Evolutionary conservation across 495 filamentous ascomycete species (phyloP), one percentile per base, ranked within the genome.

Genomic region (Xylaria scruposa): DNA sequence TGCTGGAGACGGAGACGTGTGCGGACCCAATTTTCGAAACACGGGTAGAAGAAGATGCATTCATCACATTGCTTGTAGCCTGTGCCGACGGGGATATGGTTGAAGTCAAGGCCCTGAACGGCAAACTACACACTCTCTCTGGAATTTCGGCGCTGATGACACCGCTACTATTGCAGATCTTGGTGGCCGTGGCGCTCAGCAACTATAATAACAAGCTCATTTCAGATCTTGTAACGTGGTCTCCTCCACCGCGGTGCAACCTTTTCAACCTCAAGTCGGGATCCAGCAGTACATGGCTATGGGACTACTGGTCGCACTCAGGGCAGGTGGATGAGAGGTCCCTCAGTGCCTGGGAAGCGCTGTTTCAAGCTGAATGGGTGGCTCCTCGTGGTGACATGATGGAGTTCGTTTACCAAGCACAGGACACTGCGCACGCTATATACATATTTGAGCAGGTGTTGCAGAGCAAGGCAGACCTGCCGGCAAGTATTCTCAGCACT

Each of bases 151-250:
- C 62, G 7, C 62, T 47, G 24, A 13, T 24, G n/a, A 65, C 40
- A 33, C 62, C 42, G 5, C 26, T 65, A 9, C 21, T 44, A 4
- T 10, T 63, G 38, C 60, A 44, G 38, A 63, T 63, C 12, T 21
- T 63, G 4, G 60, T 63, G 38, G 60, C 60, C 29, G 60, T 63
- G 60, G 60, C 38, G 12, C 17, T 63, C n/a, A 63, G 36, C 21
- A 21, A 63, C 12, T 21, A 44, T 38, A 63, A 63, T 12, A 29
- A 63, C 2, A 17, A 40, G 36, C 60, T 63, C n/a, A 38, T 63
- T 44, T 24, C 12, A 13, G 60, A 63, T 44, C 60, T 63, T 8
- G 10, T 63, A 29, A 21, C 38, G 13, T 63, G 60, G 60, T 44
- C 60, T 24, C 38, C 60, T 44, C 60, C 60, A 5, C 60, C 60